Evolutionary conservation across 108 stramenopile genomes (phyloP).

Genomic region (Nannochloropsis salina): DNA sequence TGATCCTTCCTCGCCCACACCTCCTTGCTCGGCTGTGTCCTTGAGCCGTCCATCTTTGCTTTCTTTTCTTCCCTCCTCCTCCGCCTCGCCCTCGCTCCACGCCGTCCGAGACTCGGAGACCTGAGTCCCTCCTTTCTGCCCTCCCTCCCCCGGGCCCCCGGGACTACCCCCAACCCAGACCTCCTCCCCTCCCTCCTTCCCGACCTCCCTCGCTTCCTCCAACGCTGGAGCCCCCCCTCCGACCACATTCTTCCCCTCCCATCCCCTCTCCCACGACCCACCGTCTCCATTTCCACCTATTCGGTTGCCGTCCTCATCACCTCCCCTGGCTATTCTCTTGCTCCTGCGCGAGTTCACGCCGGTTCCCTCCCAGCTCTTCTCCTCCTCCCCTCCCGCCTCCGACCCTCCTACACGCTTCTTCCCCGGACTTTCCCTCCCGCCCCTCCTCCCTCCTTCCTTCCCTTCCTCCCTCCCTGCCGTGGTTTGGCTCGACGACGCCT

Average conservation of each 20-base stretch:
- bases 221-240: background rate
- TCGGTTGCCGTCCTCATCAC: too few relatives aligned
- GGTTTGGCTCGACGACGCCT: background rate
- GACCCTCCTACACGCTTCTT: too few relatives aligned
- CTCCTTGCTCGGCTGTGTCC: too few relatives aligned
- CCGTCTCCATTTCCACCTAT: too few relatives aligned
- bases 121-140: background rate
- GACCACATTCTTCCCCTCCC: background rate
- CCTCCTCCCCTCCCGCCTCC: too few relatives aligned
- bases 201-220: background rate
- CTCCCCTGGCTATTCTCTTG: too few relatives aligned
- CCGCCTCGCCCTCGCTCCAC: background rate
- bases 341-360: too few relatives aligned
- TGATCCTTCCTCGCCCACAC: too few relatives aligned
- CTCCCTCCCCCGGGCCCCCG: background rate
- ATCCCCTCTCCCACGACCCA: too few relatives aligned
- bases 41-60: too few relatives aligned
- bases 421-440: background rate
- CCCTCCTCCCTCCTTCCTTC: background rate
- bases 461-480: background rate
- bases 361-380: too few relatives aligned
- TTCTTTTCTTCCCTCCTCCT: constrained; percentile 7
- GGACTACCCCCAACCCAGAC: background rate
- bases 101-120: background rate
- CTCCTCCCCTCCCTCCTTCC: background rate